Evolutionary conservation across 1,284 basidiomycete genomes (phyloP).

Genomic region (Bondarzewia mesenterica): DNA sequence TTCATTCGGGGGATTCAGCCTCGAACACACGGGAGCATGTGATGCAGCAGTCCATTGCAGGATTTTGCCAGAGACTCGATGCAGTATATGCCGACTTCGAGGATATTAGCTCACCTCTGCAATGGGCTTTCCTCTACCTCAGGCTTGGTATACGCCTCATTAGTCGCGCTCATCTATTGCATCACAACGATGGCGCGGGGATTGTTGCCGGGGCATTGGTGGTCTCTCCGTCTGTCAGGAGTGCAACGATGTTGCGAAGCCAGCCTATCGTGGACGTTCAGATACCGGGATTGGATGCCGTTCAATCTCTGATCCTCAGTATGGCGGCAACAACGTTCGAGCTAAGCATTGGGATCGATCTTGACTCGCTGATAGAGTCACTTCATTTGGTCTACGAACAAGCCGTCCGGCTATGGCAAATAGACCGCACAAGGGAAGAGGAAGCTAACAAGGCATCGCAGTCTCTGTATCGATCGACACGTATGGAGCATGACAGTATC

Average conservation of each 20-base stretch:
- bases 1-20: slow-evolving; percentile 28
- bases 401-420: slow-evolving; percentile 74
- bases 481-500: slow-evolving; percentile 47
- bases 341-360: slow-evolving; percentile 26
- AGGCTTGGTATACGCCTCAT: slow-evolving; percentile 71
- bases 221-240: slow-evolving; percentile 46
- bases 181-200: slow-evolving; percentile 6
- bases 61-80: slow-evolving; percentile 55
- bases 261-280: slow-evolving; percentile 1
- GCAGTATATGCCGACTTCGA: slow-evolving; percentile 51
- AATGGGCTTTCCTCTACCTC: slow-evolving; percentile 57
- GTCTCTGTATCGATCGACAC: slow-evolving; percentile 75
- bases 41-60: slow-evolving; percentile 56
- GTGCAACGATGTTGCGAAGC: slow-evolving; percentile 29
- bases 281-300: slow-evolving; percentile 7
- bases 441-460: slow-evolving; percentile 59
- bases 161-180: slow-evolving; percentile 20
- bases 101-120: slow-evolving; percentile 67
- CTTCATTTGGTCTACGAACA: slow-evolving; percentile 63
- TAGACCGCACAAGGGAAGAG: slow-evolving; percentile 67
- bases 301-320: slow-evolving; percentile 37
- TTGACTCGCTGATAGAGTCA: slow-evolving; percentile 20
- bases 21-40: slow-evolving; percentile 47
- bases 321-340: slow-evolving; percentile 45
- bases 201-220: slow-evolving; percentile 29